Conservation (phyloP, 805 yeast species). For the Kluyveromyces starmeri region DNA sequence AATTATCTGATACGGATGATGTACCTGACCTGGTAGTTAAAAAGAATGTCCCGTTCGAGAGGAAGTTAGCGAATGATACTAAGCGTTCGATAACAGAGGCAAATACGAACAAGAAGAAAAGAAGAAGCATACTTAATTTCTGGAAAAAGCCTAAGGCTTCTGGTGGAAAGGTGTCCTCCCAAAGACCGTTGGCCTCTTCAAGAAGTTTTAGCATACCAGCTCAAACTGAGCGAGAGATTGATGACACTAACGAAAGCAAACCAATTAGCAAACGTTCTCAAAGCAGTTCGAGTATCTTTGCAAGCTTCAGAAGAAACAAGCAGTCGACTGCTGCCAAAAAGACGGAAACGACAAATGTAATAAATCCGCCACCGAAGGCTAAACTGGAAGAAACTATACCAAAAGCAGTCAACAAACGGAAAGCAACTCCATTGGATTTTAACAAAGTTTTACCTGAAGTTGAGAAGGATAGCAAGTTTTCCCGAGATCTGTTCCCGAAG, state of each 20-base stretch:
- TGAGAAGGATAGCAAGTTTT: constrained; percentile 29
- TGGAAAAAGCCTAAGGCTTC: constrained; percentile 2
- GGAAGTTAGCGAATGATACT: too few relatives aligned
- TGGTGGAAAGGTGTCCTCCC: background rate
- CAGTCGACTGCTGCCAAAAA: constrained; percentile 9
- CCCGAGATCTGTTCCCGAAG: constrained; percentile 65
- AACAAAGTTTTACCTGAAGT: constrained; percentile 9
- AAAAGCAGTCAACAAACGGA: constrained; percentile 14
- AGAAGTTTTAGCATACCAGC: background rate
- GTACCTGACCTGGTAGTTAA: too few relatives aligned
- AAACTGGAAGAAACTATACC: background rate
- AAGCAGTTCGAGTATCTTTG: constrained; percentile 25
- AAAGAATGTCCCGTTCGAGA: too few relatives aligned
- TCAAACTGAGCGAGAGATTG: too few relatives aligned
- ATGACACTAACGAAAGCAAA: constrained; percentile 4
- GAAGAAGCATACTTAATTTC: constrained; percentile 2
- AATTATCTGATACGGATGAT: too few relatives aligned
- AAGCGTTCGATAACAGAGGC: too few relatives aligned
- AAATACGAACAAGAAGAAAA: too few relatives aligned
- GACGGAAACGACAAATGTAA: constrained; percentile 1
- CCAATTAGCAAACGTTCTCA: constrained; percentile 21
- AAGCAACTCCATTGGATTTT: constrained; percentile 24
- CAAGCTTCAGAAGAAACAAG: constrained; percentile 15
- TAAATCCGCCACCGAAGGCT: background rate
- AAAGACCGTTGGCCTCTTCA: constrained; percentile 2